Evolutionary conservation across 2,329 filamentous ascomycete genomes (phyloP).

Genomic region (Sarocladium kiliense): DNA sequence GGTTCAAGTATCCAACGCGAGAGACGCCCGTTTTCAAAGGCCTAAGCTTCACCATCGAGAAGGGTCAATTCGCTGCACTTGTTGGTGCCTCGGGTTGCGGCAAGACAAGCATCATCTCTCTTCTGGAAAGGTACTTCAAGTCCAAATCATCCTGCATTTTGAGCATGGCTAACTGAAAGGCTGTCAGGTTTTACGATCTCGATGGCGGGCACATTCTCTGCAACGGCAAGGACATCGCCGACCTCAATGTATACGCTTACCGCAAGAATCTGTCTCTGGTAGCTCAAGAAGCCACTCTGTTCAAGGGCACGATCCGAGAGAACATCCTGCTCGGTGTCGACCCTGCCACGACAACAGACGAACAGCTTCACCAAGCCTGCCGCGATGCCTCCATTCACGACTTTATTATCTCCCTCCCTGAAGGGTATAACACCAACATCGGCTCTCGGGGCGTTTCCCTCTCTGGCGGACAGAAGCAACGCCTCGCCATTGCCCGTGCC

Average conservation of each 20-base stretch:
- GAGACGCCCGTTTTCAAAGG: conserved; percentile 53
- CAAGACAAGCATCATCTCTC: conserved; percentile 65
- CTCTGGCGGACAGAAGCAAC: conserved; percentile 69
- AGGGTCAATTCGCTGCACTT: conserved; percentile 65
- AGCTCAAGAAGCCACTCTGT: conserved; percentile 69
- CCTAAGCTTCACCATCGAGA: conserved; percentile 59
- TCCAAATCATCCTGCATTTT: background rate
- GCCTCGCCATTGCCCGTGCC: conserved; percentile 64
- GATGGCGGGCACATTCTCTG: conserved; percentile 59
- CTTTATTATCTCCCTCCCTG: conserved; percentile 62
- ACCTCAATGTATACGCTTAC: conserved; percentile 57
- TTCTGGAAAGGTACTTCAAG: conserved; percentile 44
- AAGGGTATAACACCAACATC: conserved; percentile 63
- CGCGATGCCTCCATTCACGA: conserved; percentile 64
- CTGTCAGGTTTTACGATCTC: conserved; percentile 59
- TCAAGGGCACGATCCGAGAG: conserved; percentile 63
- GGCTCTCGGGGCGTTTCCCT: conserved; percentile 62
- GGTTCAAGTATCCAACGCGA: conserved; percentile 57
- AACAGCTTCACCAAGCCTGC: conserved; percentile 46
- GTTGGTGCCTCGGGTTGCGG: conserved; percentile 68
- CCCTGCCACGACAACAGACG: conserved; percentile 45
- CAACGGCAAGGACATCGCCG: conserved; percentile 54
- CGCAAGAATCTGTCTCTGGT: conserved; percentile 64
- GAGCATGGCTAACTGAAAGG: conserved; percentile 9
- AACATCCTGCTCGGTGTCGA: conserved; percentile 64